Base-by-base conservation (phyloP, 139 green algal genomes). In the Pleodorina starrii region DNA sequence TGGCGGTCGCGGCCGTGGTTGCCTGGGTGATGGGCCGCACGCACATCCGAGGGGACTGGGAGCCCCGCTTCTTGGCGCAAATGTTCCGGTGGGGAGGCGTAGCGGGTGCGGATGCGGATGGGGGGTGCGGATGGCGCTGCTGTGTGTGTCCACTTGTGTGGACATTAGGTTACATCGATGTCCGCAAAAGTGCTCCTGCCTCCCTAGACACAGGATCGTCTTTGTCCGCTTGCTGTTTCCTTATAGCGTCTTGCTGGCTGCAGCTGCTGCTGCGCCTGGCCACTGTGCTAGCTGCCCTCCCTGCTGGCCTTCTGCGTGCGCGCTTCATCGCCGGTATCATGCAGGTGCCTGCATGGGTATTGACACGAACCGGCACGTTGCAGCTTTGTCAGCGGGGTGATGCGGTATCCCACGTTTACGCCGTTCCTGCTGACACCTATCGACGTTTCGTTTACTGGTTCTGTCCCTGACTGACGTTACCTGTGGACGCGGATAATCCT, bases 1-100 rank as follows among this genome's bases (percentile, higher is more conserved):
- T 77, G 40, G 81, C 63, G 60, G 81, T 87, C 42, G 81, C 81
- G 57, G 81, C 81, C 40, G 81, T 29, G 17, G 81, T 68, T 12
- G 60, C 60, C 23, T 87, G 81, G 81, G 60, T 87, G n/a, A 77
- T 77, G 81, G 81, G 81, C 51, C 59, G 60, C 63, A 75, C 40
- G 1, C 3, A n/a, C 14, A 57, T 86, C 16, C 57, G 29, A 57
- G 23, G 36, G 36, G 79, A 59, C 5, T 86, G 79, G 79, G 79
- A 75, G 57, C 19, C 42, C 14, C 23, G 7, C 27, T 86, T 86
- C 79, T 16, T 86, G 57, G 57, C 27, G 79, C 40, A 75, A 10
- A 25, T 86, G 36, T 43, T 60, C 57, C 66, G 74, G 44, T 83
- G 17, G 19, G 10, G 40, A 40, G 6, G 21, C 17, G 51, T 60